phyloP scores from a whole-genome alignment of 202 grass and related monocot genomes.

The Thinopyrum obtusiflorum region DNA sequence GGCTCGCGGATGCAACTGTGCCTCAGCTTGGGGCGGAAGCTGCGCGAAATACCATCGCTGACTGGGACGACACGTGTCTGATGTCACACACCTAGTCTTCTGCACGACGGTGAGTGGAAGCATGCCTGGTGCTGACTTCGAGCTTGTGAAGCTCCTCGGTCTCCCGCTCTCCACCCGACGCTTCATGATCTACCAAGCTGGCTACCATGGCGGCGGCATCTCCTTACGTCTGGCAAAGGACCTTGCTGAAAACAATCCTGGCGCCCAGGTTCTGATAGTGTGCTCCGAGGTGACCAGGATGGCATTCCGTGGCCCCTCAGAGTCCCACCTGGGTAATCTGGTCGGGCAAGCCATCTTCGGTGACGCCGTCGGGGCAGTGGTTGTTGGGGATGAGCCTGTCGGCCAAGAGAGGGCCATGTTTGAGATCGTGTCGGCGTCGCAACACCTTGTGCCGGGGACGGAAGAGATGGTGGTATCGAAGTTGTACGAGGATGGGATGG shows the following conservation, averaged over 20 bases:
- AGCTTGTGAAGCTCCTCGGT: neutral
- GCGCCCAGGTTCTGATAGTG: neutral
- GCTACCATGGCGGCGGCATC: neutral
- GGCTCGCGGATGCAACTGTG: neutral
- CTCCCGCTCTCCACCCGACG: neutral
- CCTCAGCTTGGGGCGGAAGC: neutral
- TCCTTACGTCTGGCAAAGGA: neutral
- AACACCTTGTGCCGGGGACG: neutral
- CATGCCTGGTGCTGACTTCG: neutral
- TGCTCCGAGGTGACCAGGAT: neutral
- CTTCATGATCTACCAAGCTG: neutral
- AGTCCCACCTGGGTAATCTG: conserved; percentile 5
- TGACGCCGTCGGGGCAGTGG: neutral
- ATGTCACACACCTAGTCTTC: neutral
- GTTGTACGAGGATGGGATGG: conserved; percentile 2
- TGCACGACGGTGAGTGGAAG: neutral
- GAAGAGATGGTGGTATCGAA: neutral
- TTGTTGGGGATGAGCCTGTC: neutral
- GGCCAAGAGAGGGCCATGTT: neutral
- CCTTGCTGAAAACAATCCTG: neutral
- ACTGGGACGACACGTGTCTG: neutral
- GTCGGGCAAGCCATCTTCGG: conserved; percentile 28
- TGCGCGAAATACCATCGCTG: neutral
- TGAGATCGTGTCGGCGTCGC: neutral
- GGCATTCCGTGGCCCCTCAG: neutral